Evolutionary conservation across 345 rosid species (phyloP).

Genomic region (Excoecaria cochinchinensis): DNA sequence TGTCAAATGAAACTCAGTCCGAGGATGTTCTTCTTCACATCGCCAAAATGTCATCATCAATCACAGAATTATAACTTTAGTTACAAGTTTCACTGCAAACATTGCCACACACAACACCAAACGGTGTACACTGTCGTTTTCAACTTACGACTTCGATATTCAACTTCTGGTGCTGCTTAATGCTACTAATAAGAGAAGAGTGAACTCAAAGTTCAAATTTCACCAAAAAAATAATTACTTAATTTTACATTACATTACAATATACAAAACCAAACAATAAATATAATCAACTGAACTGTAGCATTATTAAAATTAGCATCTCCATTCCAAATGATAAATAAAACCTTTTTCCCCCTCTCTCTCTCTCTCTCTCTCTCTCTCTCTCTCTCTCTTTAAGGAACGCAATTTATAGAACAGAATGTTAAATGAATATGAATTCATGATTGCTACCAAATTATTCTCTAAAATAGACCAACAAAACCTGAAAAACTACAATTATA

Average conservation of each 20-base stretch:
- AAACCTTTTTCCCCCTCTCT: too few relatives aligned
- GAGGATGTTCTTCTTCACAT: neutral
- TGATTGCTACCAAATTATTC: slow-evolving; percentile 3
- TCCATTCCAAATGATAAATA: neutral
- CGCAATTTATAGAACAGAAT: neutral
- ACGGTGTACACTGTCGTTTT: too few relatives aligned
- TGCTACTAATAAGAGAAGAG: too few relatives aligned
- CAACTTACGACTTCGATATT: too few relatives aligned
- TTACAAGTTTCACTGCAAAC: too few relatives aligned
- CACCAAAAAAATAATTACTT: too few relatives aligned
- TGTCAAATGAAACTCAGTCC: neutral
- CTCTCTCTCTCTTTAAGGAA: neutral
- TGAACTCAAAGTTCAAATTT: too few relatives aligned
- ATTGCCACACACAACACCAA: too few relatives aligned
- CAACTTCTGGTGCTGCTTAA: too few relatives aligned
- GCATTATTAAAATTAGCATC: neutral
- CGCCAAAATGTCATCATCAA: neutral
- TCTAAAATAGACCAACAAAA: slow-evolving; percentile 3
- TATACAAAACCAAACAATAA: neutral
- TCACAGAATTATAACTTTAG: too few relatives aligned
- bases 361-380: neutral
- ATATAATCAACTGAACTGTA: neutral
- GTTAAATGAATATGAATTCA: neutral
- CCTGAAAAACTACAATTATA: neutral
- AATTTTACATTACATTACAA: too few relatives aligned